phyloP scores from a whole-genome alignment of 305 asterid genomes.

The Fraxinus dipetala region DNA sequence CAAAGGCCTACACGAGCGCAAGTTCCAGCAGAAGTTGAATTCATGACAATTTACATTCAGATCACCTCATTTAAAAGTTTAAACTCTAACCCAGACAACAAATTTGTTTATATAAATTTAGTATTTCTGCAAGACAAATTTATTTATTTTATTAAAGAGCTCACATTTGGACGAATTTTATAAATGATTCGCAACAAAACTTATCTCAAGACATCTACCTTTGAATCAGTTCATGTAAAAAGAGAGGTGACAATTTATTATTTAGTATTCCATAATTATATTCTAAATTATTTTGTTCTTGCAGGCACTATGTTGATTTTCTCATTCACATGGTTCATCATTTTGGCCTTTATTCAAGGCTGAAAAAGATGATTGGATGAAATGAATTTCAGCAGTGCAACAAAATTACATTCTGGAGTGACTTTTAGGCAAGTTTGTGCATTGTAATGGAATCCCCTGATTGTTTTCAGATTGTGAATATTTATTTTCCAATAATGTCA shows the following conservation, averaged over 20 bases:
- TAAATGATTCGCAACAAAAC: background rate
- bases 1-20: background rate
- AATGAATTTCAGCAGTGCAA: background rate
- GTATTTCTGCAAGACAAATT: background rate
- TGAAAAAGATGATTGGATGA: background rate
- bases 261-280: background rate
- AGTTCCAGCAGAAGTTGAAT: too few relatives aligned
- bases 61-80: background rate
- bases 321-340: slow-evolving; percentile 32
- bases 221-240: too few relatives aligned
- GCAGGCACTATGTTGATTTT: slow-evolving; percentile 42
- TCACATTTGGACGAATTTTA: background rate
- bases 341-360: slow-evolving; percentile 32
- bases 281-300: slow-evolving; percentile 17
- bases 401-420: too few relatives aligned
- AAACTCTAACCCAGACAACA: background rate
- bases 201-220: too few relatives aligned
- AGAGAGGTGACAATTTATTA: background rate
- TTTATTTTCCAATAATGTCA: background rate
- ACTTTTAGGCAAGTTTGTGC: background rate
- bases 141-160: background rate
- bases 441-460: background rate
- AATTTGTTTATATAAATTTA: too few relatives aligned
- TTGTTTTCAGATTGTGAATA: background rate
- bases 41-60: background rate